phyloP scores from a whole-genome alignment of 257 asterid species.

The Nicotiana knightiana region DNA sequence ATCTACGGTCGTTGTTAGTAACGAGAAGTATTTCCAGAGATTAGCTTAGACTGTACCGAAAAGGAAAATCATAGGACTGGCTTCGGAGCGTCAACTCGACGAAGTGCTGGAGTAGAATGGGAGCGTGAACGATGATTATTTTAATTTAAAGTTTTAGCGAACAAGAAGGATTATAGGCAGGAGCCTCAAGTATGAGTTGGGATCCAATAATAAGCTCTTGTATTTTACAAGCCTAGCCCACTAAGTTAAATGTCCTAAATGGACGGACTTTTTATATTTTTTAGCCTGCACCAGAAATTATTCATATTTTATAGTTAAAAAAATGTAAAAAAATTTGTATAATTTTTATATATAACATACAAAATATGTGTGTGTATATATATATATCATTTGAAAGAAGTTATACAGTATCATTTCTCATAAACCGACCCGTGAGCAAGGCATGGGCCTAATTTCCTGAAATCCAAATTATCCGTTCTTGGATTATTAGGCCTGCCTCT shows the following conservation, averaged over 20 bases:
- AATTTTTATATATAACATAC: too few relatives aligned
- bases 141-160: background rate
- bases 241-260: background rate
- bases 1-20: slow-evolving; percentile 22
- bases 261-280: background rate
- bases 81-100: background rate
- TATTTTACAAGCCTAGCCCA: background rate
- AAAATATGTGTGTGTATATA: too few relatives aligned
- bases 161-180: background rate
- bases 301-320: too few relatives aligned
- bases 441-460: background rate
- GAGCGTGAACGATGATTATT: background rate
- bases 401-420: too few relatives aligned
- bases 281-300: too few relatives aligned
- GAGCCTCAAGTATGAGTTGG: background rate
- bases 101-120: background rate
- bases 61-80: background rate
- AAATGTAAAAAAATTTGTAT: too few relatives aligned
- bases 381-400: too few relatives aligned
- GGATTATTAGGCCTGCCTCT: too few relatives aligned
- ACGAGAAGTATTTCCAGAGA: background rate
- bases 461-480: background rate
- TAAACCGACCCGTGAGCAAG: background rate
- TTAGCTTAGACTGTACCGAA: background rate
- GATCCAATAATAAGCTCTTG: background rate